Percentiles rank a stretch among this genome's conserved stretches.
phyloP scores from a whole-genome alignment of 352 stramenopile species.

The Pythium folliculosum region DNA sequence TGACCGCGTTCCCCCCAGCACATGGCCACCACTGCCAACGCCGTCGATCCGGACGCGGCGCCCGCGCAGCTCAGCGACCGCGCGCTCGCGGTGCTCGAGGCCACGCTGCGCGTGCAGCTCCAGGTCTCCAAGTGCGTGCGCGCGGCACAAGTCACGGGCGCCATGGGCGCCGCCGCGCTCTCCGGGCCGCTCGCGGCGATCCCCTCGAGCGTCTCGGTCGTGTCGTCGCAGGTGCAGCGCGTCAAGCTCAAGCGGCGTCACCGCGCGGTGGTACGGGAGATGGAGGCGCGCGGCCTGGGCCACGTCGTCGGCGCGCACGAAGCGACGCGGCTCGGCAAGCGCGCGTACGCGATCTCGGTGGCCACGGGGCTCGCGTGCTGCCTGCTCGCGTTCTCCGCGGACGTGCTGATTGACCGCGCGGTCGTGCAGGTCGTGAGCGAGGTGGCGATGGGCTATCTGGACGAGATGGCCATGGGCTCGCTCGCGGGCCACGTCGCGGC shows the following conservation, averaged over 20 bases:
- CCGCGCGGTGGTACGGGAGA: constrained; percentile 17
- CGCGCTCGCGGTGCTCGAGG: constrained; percentile 34
- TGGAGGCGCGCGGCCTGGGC: constrained; percentile 18
- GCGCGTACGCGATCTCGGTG: constrained; percentile 28
- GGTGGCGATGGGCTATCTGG: constrained; percentile 20
- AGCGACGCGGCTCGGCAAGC: constrained; percentile 25
- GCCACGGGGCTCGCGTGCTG: constrained; percentile 33
- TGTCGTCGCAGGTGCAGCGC: constrained; percentile 29
- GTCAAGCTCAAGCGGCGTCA: constrained; percentile 28
- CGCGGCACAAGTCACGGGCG: constrained; percentile 24
- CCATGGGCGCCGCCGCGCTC: constrained; percentile 21
- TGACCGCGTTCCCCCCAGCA: background rate
- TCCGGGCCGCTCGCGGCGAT: constrained; percentile 28
- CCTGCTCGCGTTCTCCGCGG: constrained; percentile 29
- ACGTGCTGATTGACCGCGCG: constrained; percentile 30
- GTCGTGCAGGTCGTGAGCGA: constrained; percentile 33
- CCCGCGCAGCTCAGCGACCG: constrained; percentile 5
- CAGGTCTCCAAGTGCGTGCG: constrained; percentile 29
- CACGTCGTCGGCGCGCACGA: constrained; percentile 2
- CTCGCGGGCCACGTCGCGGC: background rate
- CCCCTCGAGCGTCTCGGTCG: constrained; percentile 26
- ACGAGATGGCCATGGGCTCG: constrained; percentile 18
- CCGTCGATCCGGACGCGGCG: too few species aligned
- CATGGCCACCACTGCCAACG: too few species aligned
- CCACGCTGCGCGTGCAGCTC: constrained; percentile 36